Conservation (phyloP, 306 rosid species). For the Astragalus membranaceus region DNA sequence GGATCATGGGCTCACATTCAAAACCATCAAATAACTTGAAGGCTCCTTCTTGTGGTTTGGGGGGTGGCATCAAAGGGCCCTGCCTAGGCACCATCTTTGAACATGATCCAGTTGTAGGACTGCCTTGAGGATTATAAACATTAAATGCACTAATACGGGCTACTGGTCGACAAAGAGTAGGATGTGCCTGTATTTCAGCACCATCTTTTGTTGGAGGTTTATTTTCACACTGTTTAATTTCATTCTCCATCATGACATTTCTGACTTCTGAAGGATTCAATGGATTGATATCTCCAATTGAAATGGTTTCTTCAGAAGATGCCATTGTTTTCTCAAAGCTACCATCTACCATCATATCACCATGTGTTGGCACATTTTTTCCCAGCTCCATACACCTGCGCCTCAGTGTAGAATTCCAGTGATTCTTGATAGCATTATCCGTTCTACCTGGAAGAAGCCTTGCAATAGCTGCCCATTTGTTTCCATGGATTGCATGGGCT, state of each 20-base stretch:
- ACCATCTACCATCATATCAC: constrained; percentile 30
- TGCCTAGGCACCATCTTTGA: constrained; percentile 32
- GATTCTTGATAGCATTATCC: constrained; percentile 73
- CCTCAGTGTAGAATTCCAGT: constrained; percentile 78
- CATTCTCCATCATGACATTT: constrained; percentile 27
- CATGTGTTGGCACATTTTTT: constrained; percentile 11
- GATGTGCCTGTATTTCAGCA: constrained; percentile 26
- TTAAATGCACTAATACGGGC: constrained; percentile 61
- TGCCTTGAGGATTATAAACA: constrained; percentile 36
- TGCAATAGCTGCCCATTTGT: constrained; percentile 82
- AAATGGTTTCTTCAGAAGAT: constrained; percentile 66
- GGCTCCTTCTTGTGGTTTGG: constrained; percentile 29
- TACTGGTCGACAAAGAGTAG: constrained; percentile 40
- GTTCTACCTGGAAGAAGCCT: constrained; percentile 77
- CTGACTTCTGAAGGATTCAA: constrained; percentile 25
- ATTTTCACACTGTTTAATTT: constrained; percentile 13
- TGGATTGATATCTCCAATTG: constrained; percentile 35
- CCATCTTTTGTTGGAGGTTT: constrained; percentile 17
- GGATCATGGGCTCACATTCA: constrained; percentile 44
- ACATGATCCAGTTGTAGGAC: constrained; percentile 17
- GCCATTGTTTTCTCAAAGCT: constrained; percentile 44
- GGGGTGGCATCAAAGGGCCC: constrained; percentile 41
- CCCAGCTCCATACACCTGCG: constrained; percentile 41
- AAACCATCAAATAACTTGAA: constrained; percentile 37
- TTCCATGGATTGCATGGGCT: constrained; percentile 76